Conservation (phyloP, 176 grass and related monocot genomes). For the Oryza punctata region DNA sequence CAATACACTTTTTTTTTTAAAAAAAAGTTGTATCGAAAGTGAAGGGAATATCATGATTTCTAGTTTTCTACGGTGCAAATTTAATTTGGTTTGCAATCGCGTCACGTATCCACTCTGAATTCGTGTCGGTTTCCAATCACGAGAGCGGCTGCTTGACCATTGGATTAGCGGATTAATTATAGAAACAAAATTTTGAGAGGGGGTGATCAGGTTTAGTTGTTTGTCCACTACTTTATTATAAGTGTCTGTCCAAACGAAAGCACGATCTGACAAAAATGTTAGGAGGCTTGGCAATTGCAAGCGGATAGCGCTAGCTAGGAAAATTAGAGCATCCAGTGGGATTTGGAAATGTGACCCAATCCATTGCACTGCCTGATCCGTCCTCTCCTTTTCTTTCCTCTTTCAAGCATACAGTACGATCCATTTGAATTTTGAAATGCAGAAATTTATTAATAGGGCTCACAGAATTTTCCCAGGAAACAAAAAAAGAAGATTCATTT, state of each 20-base stretch:
- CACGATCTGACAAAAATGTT: not conserved
- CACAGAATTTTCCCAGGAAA: too few relatives aligned
- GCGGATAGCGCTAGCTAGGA: not conserved
- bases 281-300: not conserved
- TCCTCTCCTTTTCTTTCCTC: too few relatives aligned
- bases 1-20: not conserved
- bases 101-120: not conserved
- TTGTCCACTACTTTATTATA: not conserved
- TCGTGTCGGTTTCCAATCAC: constrained; percentile 3
- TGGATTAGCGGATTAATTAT: not conserved
- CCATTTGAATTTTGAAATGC: too few relatives aligned
- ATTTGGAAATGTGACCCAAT: not conserved
- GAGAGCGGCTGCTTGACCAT: not conserved
- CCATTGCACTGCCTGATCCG: too few relatives aligned
- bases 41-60: too few relatives aligned
- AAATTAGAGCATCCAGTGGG: not conserved
- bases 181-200: not conserved
- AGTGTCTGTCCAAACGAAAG: too few relatives aligned
- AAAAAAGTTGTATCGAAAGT: too few relatives aligned
- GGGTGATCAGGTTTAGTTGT: not conserved
- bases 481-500: too few relatives aligned
- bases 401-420: too few relatives aligned
- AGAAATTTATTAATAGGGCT: too few relatives aligned
- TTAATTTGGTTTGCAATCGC: not conserved
- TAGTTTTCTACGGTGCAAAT: not conserved